A percentile compares a stretch with the other conserved stretches of the same genome.
Evolutionary conservation across 768 basidiomycete genomes (phyloP).

Genomic region (Gloeophyllum trabeum): DNA sequence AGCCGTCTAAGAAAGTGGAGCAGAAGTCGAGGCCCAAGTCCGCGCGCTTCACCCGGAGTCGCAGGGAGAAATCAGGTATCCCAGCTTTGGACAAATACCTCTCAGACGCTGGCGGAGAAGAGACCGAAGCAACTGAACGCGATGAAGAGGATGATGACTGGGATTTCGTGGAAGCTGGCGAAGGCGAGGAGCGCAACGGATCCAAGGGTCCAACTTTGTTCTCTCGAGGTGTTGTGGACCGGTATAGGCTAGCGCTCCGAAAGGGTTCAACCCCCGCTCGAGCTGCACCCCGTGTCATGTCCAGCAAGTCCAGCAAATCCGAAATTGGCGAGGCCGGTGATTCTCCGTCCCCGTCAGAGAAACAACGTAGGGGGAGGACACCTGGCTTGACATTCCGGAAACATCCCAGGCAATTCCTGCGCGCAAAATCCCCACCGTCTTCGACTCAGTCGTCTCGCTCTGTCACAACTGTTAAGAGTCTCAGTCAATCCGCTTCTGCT

Average conservation of each 20-base stretch:
- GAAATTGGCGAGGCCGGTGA: constrained; percentile 29
- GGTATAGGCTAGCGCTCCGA: constrained; percentile 76
- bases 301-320: constrained; percentile 47
- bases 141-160: constrained; percentile 80
- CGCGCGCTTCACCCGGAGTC: constrained; percentile 24
- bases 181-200: constrained; percentile 79
- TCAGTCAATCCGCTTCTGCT: constrained; percentile 33
- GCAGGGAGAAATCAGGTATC: constrained; percentile 77
- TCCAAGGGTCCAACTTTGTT: constrained; percentile 73
- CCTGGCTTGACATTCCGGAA: constrained; percentile 64
- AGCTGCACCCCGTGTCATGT: constrained; percentile 33
- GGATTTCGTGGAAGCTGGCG: constrained; percentile 79
- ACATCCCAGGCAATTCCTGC: constrained; percentile 60
- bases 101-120: constrained; percentile 37
- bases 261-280: constrained; percentile 63
- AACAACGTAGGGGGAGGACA: constrained; percentile 58
- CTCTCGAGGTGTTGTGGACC: constrained; percentile 85
- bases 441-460: constrained; percentile 24
- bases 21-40: constrained; percentile 12
- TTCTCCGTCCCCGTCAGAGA: constrained; percentile 35
- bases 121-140: constrained; percentile 26
- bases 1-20: constrained; percentile 1
- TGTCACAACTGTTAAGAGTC: constrained; percentile 20
- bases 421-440: constrained; percentile 55
- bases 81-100: constrained; percentile 68